Conservation (phyloP, 768 basidiomycete species). For the Lactifluus subvellereus region DNA sequence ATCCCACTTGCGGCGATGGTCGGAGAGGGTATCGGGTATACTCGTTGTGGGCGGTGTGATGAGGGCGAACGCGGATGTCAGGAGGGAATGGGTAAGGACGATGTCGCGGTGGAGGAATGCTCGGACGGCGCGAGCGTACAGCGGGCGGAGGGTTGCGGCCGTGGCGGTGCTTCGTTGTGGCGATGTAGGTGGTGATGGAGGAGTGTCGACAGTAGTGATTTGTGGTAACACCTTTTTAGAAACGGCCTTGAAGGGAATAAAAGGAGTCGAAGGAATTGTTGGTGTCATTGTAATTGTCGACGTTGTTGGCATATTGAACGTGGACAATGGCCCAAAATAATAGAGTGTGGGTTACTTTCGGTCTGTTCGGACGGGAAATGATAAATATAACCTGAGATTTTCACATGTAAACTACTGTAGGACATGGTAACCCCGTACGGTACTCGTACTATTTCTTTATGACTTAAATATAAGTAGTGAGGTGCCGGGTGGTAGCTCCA, state of each 20-base stretch:
- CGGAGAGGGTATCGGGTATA: conserved; percentile 38
- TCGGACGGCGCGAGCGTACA: conserved; percentile 72
- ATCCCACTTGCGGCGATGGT: conserved; percentile 74
- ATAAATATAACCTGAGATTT: background rate
- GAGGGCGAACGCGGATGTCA: conserved; percentile 63
- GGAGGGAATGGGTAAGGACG: conserved; percentile 55
- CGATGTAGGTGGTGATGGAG: conserved; percentile 3
- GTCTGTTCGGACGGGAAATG: too few relatives aligned
- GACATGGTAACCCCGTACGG: too few relatives aligned
- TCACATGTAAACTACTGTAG: background rate
- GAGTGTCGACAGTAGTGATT: background rate
- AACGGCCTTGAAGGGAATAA: conserved; percentile 12
- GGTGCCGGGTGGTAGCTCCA: too few relatives aligned
- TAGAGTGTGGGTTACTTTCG: too few relatives aligned
- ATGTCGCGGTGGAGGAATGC: conserved; percentile 76
- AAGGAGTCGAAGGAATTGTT: background rate
- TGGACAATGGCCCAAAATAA: too few relatives aligned
- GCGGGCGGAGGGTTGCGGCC: conserved; percentile 52
- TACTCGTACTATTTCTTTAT: too few relatives aligned
- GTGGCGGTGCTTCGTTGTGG: conserved; percentile 32
- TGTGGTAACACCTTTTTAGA: background rate
- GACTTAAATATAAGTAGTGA: too few relatives aligned
- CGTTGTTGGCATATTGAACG: conserved; percentile 16
- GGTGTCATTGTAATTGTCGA: conserved; percentile 16
- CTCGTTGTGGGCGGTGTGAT: conserved; percentile 39